Evolutionary conservation across 1,139 yeast genomes (phyloP).

Genomic region (Scheffersomyces cryptocercus): DNA sequence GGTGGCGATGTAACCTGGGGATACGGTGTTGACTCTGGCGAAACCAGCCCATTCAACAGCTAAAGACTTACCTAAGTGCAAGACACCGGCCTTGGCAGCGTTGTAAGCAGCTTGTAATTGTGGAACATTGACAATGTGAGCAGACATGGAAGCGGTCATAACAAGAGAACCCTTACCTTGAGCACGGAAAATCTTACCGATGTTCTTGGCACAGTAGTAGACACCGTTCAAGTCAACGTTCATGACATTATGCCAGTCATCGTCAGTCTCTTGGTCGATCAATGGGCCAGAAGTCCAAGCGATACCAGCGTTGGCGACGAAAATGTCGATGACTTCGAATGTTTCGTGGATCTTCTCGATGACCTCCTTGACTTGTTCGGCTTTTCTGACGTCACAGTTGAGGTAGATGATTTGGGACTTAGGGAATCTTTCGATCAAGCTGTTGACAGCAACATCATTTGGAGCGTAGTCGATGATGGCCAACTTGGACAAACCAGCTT

Average conservation of each 20-base stretch:
- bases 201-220: constrained; percentile 45
- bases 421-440: constrained; percentile 30
- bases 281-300: constrained; percentile 44
- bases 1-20: constrained; percentile 33
- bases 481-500: constrained; percentile 44
- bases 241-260: constrained; percentile 46
- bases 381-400: constrained; percentile 43
- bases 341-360: constrained; percentile 31
- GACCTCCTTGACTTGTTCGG: constrained; percentile 36
- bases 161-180: constrained; percentile 53
- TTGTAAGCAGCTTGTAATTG: constrained; percentile 63
- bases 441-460: constrained; percentile 29
- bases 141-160: constrained; percentile 67
- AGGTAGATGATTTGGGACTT: constrained; percentile 34
- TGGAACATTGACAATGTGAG: constrained; percentile 65
- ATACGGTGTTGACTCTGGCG: constrained; percentile 34
- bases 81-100: constrained; percentile 42
- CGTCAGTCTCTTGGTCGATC: constrained; percentile 42
- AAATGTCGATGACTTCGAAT: constrained; percentile 49
- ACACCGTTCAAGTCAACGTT: constrained; percentile 48
- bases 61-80: constrained; percentile 31
- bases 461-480: constrained; percentile 46
- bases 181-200: constrained; percentile 39
- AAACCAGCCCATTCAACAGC: constrained; percentile 35
- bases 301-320: constrained; percentile 56